Percentiles rank a stretch among this genome's conserved stretches.
Evolutionary conservation across 805 yeast genomes (phyloP).

Genomic region (Kazachstania psychrophila): DNA sequence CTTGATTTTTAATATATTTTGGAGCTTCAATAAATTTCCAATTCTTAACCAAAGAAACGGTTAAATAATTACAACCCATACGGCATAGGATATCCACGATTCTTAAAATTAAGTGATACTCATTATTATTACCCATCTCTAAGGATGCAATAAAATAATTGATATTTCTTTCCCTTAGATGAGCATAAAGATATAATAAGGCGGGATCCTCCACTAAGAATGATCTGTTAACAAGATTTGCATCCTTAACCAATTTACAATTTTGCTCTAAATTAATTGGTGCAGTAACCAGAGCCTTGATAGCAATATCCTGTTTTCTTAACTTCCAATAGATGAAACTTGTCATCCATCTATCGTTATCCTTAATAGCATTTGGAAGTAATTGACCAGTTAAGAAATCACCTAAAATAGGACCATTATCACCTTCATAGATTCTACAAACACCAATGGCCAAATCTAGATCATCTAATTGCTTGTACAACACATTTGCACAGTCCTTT

Average conservation of each 20-base stretch:
- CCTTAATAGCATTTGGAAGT: constrained; percentile 46
- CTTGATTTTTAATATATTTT: constrained; percentile 2
- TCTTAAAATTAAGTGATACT: constrained; percentile 52
- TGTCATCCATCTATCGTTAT: constrained; percentile 72
- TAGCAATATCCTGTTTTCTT: constrained; percentile 39
- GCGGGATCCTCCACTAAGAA: constrained; percentile 76
- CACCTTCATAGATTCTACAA: constrained; percentile 66
- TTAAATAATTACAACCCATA: constrained; percentile 86
- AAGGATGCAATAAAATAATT: constrained; percentile 43
- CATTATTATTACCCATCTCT: constrained; percentile 36
- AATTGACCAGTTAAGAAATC: constrained; percentile 41
- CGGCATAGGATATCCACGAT: constrained; percentile 61
- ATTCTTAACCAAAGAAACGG: constrained; percentile 48
- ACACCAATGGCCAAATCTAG: constrained; percentile 69
- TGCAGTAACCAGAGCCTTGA: constrained; percentile 55
- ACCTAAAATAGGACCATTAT: constrained; percentile 44
- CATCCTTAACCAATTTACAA: constrained; percentile 22
- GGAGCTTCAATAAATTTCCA: constrained; percentile 49
- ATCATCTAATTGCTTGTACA: constrained; percentile 60
- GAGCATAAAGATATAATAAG: constrained; percentile 53
- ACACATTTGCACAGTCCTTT: constrained; percentile 67
- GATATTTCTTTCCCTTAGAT: constrained; percentile 45
- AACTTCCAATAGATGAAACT: constrained; percentile 75
- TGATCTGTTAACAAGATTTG: constrained; percentile 31
- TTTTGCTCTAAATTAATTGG: constrained; percentile 35